Percentiles rank a stretch among this genome's conserved stretches.
Conservation (phyloP, 2,329 filamentous ascomycete species). For the Teratosphaeria viscida region DNA sequence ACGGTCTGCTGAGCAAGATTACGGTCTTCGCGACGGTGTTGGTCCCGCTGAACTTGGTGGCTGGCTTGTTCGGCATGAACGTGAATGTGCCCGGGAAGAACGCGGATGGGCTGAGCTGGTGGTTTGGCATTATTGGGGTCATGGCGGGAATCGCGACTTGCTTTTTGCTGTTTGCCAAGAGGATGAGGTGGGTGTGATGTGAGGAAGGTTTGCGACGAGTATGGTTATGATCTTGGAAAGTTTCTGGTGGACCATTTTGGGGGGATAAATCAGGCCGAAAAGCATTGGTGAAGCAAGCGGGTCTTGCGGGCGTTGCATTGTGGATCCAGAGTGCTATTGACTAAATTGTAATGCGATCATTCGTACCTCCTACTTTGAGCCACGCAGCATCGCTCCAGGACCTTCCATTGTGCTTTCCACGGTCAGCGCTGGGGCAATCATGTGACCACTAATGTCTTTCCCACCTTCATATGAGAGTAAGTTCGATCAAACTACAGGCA, state of each 20-base stretch:
- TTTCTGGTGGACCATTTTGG: neutral
- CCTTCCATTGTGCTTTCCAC: too few relatives aligned
- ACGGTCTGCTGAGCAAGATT: conserved; percentile 86
- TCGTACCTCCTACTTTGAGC: too few relatives aligned
- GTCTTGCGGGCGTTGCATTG: too few relatives aligned
- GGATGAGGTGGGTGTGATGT: conserved; percentile 23
- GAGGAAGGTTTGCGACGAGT: neutral
- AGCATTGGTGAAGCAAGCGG: too few relatives aligned
- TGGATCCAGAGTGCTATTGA: too few relatives aligned
- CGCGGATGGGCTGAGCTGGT: conserved; percentile 39
- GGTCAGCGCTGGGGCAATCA: too few relatives aligned
- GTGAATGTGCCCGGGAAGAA: conserved; percentile 58
- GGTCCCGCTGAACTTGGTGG: conserved; percentile 91
- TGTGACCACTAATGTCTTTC: too few relatives aligned
- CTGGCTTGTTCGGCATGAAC: conserved; percentile 82
- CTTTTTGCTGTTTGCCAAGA: conserved; percentile 33
- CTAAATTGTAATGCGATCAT: too few relatives aligned
- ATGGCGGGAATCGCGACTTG: conserved; percentile 38
- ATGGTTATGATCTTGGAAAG: neutral
- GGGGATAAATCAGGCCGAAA: neutral
- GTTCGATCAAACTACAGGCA: too few relatives aligned
- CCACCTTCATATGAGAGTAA: too few relatives aligned
- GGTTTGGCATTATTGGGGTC: conserved; percentile 50
- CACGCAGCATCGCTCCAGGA: too few relatives aligned
- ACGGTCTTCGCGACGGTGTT: conserved; percentile 88